Percentiles rank a stretch among this genome's conserved stretches.
These are phyloP conservation scores for Diaporthe capsici DNA, from an alignment of 2,329 filamentous ascomycete genomes.

Conservation along the genomic window DNA sequence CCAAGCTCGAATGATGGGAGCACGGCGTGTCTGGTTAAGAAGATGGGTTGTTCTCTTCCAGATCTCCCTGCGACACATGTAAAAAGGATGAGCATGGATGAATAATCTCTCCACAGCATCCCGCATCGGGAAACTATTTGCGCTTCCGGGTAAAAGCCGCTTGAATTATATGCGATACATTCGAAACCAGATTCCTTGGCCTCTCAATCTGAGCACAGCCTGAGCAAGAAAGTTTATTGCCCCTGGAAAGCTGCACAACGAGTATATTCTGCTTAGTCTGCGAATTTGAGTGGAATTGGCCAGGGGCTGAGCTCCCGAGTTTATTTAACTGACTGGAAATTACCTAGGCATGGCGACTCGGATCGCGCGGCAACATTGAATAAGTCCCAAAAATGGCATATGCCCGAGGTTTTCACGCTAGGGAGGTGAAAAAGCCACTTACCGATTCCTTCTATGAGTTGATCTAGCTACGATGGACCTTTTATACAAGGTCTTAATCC, in stretches of 20 bases:
- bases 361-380: background rate
- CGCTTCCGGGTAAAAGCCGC: background rate
- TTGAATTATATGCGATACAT: background rate
- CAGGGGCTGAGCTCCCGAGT: constrained; percentile 7
- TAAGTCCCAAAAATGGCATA: background rate
- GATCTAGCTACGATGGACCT: background rate
- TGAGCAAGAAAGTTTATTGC: background rate
- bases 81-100: background rate
- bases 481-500: background rate
- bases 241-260: background rate
- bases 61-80: background rate
- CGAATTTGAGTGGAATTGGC: background rate
- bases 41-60: background rate
- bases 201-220: background rate
- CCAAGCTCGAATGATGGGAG: background rate
- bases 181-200: background rate
- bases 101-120: background rate
- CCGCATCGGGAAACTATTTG: too few species aligned
- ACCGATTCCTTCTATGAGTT: background rate
- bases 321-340: background rate
- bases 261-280: background rate
- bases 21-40: background rate
- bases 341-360: background rate
- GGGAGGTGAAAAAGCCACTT: background rate
- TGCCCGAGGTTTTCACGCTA: background rate